These are phyloP conservation scores for Castanea crenata DNA, from an alignment of 306 rosid species.

Conservation along the genomic window DNA sequence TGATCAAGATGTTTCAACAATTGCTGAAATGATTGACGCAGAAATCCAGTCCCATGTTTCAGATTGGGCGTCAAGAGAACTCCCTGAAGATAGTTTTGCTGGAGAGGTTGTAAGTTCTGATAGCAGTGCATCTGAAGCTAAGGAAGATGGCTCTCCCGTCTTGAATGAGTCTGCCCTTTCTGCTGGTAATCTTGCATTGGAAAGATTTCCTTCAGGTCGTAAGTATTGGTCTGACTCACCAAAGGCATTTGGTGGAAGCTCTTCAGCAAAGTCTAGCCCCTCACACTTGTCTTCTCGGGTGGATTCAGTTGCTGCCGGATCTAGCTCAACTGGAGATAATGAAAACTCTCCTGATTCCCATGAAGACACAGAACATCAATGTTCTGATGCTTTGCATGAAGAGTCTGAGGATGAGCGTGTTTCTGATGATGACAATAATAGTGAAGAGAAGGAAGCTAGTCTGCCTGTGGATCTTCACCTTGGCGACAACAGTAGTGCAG, in stretches of 20 bases:
- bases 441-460: conserved; percentile 30
- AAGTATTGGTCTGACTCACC: conserved; percentile 93
- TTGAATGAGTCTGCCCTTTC: conserved; percentile 28
- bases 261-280: conserved; percentile 45
- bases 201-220: conserved; percentile 85
- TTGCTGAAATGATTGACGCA: conserved; percentile 74
- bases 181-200: conserved; percentile 55
- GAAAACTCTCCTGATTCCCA: conserved; percentile 22
- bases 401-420: conserved; percentile 13
- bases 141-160: conserved; percentile 38
- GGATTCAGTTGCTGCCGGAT: conserved; percentile 22
- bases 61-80: conserved; percentile 52
- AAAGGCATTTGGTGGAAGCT: conserved; percentile 49
- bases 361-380: conserved; percentile 7
- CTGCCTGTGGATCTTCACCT: conserved; percentile 21
- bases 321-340: conserved; percentile 8
- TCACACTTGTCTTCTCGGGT: conserved; percentile 39
- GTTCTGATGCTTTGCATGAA: conserved; percentile 23
- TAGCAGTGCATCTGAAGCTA: conserved; percentile 37
- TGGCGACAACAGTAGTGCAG: conserved; percentile 20
- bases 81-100: conserved; percentile 19
- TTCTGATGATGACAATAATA: conserved; percentile 5
- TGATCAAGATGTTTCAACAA: conserved; percentile 85
- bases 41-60: conserved; percentile 72
- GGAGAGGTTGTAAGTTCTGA: conserved; percentile 34